Evolutionary conservation across 176 grass and related monocot species (phyloP).

Genomic region (Oryza australiensis): DNA sequence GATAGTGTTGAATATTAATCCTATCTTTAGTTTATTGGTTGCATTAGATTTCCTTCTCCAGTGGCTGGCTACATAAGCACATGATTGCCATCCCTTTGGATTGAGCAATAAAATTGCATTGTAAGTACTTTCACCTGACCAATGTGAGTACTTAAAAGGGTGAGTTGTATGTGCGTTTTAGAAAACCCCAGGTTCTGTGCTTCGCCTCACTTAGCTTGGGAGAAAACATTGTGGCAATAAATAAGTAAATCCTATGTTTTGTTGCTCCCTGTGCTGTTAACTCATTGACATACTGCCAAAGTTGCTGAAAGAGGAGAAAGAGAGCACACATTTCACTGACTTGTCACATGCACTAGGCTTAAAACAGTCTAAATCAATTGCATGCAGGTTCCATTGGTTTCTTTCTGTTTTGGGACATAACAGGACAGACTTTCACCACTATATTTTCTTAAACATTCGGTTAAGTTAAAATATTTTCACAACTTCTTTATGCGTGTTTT

Average conservation of each 20-base stretch:
- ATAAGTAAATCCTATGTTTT: background rate
- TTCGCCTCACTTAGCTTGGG: background rate
- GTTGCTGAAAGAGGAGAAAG: background rate
- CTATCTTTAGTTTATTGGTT: background rate
- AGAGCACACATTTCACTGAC: background rate
- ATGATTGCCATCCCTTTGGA: background rate
- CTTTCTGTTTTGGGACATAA: background rate
- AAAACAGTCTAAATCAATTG: background rate
- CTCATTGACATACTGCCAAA: background rate
- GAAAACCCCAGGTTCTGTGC: background rate
- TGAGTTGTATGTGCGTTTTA: background rate
- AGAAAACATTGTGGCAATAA: background rate
- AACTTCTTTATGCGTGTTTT: background rate
- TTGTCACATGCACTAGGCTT: background rate
- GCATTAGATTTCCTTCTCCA: background rate
- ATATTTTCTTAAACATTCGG: background rate
- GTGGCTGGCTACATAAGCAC: background rate
- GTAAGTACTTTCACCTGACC: background rate
- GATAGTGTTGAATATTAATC: background rate
- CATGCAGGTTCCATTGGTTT: background rate
- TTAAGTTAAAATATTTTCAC: background rate
- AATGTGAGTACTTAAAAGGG: background rate
- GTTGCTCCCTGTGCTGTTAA: background rate
- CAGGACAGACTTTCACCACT: background rate
- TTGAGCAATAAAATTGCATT: background rate